These are phyloP conservation scores for Vicia sativa DNA, from an alignment of 306 rosid genomes.

Conservation along the genomic window DNA sequence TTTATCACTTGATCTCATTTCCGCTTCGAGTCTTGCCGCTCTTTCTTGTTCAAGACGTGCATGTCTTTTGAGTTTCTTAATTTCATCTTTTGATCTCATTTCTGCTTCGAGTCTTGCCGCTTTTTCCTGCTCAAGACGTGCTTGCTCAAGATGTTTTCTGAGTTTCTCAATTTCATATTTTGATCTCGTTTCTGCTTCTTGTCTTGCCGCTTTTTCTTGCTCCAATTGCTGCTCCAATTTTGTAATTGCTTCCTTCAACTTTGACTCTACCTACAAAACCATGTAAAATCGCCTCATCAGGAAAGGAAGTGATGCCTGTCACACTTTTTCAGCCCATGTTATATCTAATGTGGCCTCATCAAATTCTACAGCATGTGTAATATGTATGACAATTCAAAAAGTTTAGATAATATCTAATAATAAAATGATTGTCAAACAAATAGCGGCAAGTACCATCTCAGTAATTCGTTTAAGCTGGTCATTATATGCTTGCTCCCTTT, in stretches of 20 bases:
- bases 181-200: conserved; percentile 57
- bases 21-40: conserved; percentile 67
- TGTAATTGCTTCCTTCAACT: conserved; percentile 58
- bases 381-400: too few relatives aligned
- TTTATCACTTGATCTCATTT: conserved; percentile 59
- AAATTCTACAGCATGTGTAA: too few relatives aligned
- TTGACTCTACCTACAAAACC: conserved; percentile 63
- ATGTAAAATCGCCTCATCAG: not conserved
- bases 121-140: conserved; percentile 56
- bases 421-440: too few relatives aligned
- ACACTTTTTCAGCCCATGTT: too few relatives aligned
- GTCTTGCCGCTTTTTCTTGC: conserved; percentile 77
- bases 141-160: not conserved
- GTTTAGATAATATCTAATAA: too few relatives aligned
- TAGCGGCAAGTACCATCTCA: too few relatives aligned
- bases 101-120: too few relatives aligned
- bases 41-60: conserved; percentile 61
- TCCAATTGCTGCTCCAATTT: conserved; percentile 69
- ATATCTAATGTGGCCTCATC: too few relatives aligned
- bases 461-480: too few relatives aligned
- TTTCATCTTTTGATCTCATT: conserved; percentile 60
- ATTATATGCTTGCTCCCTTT: too few relatives aligned
- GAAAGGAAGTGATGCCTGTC: too few relatives aligned
- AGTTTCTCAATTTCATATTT: conserved; percentile 53
- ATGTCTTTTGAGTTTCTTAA: conserved; percentile 26